These are phyloP conservation scores for Cucurbita argyrosperma DNA, from an alignment of 306 rosid species.

Conservation along the genomic window DNA sequence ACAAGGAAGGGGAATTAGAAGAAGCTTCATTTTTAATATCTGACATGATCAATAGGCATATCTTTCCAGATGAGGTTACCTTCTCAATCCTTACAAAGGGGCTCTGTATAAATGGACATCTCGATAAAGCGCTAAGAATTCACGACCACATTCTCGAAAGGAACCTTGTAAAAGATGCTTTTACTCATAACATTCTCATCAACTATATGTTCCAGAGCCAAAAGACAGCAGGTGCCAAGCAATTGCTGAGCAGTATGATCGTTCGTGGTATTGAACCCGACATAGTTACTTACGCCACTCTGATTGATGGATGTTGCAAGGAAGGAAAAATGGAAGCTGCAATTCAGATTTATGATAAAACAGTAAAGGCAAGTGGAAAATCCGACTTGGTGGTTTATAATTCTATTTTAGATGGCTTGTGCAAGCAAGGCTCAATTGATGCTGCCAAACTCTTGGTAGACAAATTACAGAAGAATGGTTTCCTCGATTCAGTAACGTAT, in stretches of 20 bases:
- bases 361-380: conserved; percentile 23
- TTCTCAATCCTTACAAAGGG: conserved; percentile 37
- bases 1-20: conserved; percentile 25
- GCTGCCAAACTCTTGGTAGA: conserved; percentile 21
- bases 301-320: conserved; percentile 36
- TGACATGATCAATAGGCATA: conserved; percentile 30
- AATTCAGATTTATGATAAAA: conserved; percentile 20
- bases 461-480: conserved; percentile 12
- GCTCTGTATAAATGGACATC: conserved; percentile 30
- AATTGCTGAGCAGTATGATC: conserved; percentile 32
- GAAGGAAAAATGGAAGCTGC: conserved; percentile 23
- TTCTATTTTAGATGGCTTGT: conserved; percentile 32
- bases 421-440: conserved; percentile 19
- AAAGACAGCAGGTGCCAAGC: conserved; percentile 22
- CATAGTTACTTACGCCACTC: conserved; percentile 30
- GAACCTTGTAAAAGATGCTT: conserved; percentile 19
- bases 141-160: conserved; percentile 15
- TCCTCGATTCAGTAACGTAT: conserved; percentile 23
- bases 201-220: conserved; percentile 23
- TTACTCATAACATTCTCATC: conserved; percentile 36
- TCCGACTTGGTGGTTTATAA: conserved; percentile 36
- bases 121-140: conserved; percentile 30
- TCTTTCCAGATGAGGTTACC: conserved; percentile 37
- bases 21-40: conserved; percentile 32
- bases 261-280: conserved; percentile 33